These are phyloP conservation scores for Calonectria honghensis DNA, from an alignment of 2,329 filamentous ascomycete genomes.

Conservation along the genomic window DNA sequence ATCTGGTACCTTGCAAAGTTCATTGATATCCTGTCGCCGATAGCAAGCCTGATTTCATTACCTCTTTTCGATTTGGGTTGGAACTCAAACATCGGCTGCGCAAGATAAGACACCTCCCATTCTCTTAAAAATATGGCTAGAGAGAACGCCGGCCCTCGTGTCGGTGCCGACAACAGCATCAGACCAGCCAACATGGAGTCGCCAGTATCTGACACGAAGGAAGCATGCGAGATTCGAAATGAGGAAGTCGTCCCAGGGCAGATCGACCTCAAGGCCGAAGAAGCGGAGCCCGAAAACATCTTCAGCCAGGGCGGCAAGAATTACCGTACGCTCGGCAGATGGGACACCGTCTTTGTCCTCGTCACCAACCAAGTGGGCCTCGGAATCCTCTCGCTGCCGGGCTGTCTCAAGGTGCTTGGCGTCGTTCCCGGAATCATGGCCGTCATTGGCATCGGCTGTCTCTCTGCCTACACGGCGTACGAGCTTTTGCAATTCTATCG, in stretches of 20 bases:
- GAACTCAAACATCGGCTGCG: background rate
- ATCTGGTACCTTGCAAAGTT: constrained; percentile 7
- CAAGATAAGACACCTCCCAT: background rate
- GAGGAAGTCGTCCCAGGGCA: background rate
- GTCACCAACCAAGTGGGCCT: constrained; percentile 57
- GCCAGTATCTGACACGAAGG: background rate
- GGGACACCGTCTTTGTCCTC: constrained; percentile 55
- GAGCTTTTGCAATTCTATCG: constrained; percentile 78
- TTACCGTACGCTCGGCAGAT: constrained; percentile 53
- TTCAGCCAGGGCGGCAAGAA: constrained; percentile 56
- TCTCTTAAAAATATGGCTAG: background rate
- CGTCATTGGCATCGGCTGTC: constrained; percentile 78
- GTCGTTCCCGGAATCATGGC: constrained; percentile 80
- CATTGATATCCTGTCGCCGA: background rate
- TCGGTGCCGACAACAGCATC: background rate
- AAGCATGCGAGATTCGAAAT: background rate
- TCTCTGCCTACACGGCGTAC: constrained; percentile 76
- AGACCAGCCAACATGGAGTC: constrained; percentile 11
- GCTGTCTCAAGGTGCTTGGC: constrained; percentile 79
- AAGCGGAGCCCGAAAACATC: constrained; percentile 46
- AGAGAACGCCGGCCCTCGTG: background rate
- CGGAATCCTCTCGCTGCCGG: constrained; percentile 78
- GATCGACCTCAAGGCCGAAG: background rate
- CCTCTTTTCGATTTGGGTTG: too few species aligned
- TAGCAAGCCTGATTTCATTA: background rate